A percentile compares a stretch with the other conserved stretches of the same genome.
phyloP scores from a whole-genome alignment of 2,329 filamentous ascomycete genomes.

The Aspergillus persii region DNA sequence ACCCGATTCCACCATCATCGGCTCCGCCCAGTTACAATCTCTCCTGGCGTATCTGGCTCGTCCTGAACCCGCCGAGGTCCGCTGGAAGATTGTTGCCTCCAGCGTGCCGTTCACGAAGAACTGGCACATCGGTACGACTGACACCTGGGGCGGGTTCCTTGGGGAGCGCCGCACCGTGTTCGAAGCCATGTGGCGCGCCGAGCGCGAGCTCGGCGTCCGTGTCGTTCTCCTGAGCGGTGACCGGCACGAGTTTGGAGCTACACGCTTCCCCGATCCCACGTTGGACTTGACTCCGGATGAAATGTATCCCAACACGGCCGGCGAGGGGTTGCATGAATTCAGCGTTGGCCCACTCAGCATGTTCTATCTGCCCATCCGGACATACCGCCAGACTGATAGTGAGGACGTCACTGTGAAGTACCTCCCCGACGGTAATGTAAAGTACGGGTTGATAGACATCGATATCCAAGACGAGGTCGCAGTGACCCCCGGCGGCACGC shows the following conservation, averaged over 20 bases:
- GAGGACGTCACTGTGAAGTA: slow-evolving; percentile 84
- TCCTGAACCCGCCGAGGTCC: slow-evolving; percentile 71
- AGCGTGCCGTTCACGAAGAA: slow-evolving; percentile 97
- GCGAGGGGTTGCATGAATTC: slow-evolving; percentile 71
- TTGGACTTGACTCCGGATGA: slow-evolving; percentile 18
- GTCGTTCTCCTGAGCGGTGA: slow-evolving; percentile 87
- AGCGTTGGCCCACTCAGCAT: slow-evolving; percentile 88
- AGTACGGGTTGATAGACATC: slow-evolving; percentile 82
- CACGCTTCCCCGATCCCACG: slow-evolving; percentile 60
- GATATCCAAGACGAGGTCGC: slow-evolving; percentile 56
- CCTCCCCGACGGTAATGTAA: slow-evolving; percentile 78
- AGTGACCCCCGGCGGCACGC: slow-evolving; percentile 11
- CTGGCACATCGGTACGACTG: slow-evolving; percentile 81
- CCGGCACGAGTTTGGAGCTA: slow-evolving; percentile 95
- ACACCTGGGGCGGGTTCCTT: slow-evolving; percentile 94
- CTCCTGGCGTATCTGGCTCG: slow-evolving; percentile 73
- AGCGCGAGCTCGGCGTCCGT: slow-evolving; percentile 66
- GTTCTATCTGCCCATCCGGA: slow-evolving; percentile 83
- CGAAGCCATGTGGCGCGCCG: slow-evolving; percentile 87
- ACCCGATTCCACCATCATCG: slow-evolving; percentile 81
- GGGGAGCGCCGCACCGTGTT: slow-evolving; percentile 74
- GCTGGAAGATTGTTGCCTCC: slow-evolving; percentile 90
- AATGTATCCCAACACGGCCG: slow-evolving; percentile 23
- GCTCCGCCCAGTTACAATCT: slow-evolving; percentile 72
- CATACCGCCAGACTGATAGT: slow-evolving; percentile 76